phyloP scores from a whole-genome alignment of 345 rosid genomes.

The Luvunga scandens region DNA sequence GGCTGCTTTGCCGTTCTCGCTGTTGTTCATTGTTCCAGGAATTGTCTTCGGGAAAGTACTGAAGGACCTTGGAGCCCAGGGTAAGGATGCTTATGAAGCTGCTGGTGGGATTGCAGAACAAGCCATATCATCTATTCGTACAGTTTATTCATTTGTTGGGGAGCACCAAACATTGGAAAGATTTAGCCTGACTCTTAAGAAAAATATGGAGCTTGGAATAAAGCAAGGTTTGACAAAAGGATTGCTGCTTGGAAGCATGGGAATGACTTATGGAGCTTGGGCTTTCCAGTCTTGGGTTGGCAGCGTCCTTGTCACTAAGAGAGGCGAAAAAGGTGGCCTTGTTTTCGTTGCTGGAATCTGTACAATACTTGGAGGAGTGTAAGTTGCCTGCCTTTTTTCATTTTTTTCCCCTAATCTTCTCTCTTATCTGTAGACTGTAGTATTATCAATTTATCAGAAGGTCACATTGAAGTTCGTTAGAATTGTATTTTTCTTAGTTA shows the following conservation, averaged over 20 bases:
- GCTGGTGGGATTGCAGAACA: constrained; percentile 57
- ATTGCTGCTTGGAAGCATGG: constrained; percentile 52
- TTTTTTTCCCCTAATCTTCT: too few relatives aligned
- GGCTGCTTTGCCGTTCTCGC: constrained; percentile 44
- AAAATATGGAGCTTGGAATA: constrained; percentile 39
- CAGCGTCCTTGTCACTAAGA: constrained; percentile 43
- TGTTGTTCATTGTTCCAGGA: constrained; percentile 44
- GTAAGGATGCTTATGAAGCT: constrained; percentile 38
- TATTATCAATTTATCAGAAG: too few relatives aligned
- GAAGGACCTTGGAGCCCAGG: constrained; percentile 34
- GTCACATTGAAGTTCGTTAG: too few relatives aligned
- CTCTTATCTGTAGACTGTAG: too few relatives aligned
- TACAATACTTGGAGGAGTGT: constrained; percentile 49
- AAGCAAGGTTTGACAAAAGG: constrained; percentile 58
- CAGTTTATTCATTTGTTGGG: constrained; percentile 48
- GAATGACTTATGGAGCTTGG: constrained; percentile 48
- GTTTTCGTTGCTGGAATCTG: constrained; percentile 42
- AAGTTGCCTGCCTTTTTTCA: constrained; percentile 20
- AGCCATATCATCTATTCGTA: constrained; percentile 49
- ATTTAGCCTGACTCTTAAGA: constrained; percentile 35
- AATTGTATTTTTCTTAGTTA: too few relatives aligned
- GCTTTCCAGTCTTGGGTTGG: constrained; percentile 57
- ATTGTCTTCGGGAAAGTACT: constrained; percentile 42
- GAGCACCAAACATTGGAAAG: constrained; percentile 40
- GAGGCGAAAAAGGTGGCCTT: constrained; percentile 47